A percentile compares a stretch with the other conserved stretches of the same genome.
These are phyloP conservation scores for Candida argentea DNA, from an alignment of 805 yeast species.

Conservation along the genomic window DNA sequence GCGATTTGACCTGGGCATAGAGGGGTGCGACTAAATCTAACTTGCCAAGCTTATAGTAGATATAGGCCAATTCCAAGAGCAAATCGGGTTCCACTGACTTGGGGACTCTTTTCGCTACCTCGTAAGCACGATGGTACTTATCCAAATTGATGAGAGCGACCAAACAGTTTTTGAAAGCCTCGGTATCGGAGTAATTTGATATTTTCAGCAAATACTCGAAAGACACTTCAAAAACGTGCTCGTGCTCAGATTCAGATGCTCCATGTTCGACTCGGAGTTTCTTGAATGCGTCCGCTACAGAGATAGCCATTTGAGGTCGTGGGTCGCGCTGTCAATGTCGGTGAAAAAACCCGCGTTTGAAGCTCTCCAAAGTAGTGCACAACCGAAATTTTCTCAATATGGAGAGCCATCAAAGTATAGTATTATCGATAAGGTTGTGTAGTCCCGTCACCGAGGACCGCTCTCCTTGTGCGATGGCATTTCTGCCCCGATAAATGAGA, in stretches of 20 bases:
- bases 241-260: conserved; percentile 22
- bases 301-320: conserved; percentile 34
- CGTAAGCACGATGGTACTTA: conserved; percentile 38
- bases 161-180: conserved; percentile 34
- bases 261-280: conserved; percentile 22
- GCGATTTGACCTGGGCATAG: conserved; percentile 5
- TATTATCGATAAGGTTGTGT: too few relatives aligned
- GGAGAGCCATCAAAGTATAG: too few relatives aligned
- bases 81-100: conserved; percentile 18
- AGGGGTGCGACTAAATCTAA: conserved; percentile 17
- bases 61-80: conserved; percentile 46
- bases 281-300: conserved; percentile 33
- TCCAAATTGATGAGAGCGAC: conserved; percentile 55
- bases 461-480: too few relatives aligned
- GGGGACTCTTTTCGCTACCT: conserved; percentile 30
- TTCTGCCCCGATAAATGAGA: too few relatives aligned
- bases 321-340: too few relatives aligned
- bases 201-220: conserved; percentile 31
- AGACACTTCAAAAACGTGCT: conserved; percentile 26
- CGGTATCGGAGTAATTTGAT: conserved; percentile 24
- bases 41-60: conserved; percentile 48
- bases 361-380: too few relatives aligned
- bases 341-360: too few relatives aligned
- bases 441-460: too few relatives aligned
- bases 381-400: too few relatives aligned